Percentiles rank a stretch among this genome's conserved stretches.
Conservation (phyloP, 805 yeast genomes). For the Isabelozyma heimii region DNA sequence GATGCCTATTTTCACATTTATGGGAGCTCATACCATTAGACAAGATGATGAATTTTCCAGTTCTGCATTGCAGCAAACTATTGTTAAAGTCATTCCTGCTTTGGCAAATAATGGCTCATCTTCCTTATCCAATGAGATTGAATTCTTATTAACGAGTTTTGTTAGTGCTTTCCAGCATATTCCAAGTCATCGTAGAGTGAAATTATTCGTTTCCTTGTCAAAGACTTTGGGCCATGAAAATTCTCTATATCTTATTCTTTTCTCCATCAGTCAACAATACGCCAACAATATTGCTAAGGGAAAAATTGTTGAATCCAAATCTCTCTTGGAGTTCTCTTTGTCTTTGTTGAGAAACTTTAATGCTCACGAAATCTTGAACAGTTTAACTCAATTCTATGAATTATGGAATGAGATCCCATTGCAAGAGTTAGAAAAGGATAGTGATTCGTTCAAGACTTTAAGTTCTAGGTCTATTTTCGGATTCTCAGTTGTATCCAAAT, state of each 20-base stretch:
- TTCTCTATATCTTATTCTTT: constrained; percentile 70
- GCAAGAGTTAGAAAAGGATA: constrained; percentile 36
- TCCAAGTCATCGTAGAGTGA: constrained; percentile 93
- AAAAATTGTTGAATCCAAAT: constrained; percentile 63
- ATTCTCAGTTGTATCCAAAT: constrained; percentile 51
- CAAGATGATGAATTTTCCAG: constrained; percentile 96
- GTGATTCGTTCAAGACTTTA: constrained; percentile 35
- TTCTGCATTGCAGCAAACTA: constrained; percentile 89
- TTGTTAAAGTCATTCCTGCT: constrained; percentile 88
- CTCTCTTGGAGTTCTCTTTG: constrained; percentile 68
- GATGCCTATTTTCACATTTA: constrained; percentile 99
- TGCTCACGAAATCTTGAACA: constrained; percentile 63
- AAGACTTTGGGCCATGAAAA: constrained; percentile 66
- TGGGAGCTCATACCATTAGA: constrained; percentile 97
- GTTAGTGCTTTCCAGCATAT: constrained; percentile 94
- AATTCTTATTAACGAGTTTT: constrained; percentile 81
- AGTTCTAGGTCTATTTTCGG: constrained; percentile 61
- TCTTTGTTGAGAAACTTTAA: constrained; percentile 67
- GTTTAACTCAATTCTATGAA: constrained; percentile 48
- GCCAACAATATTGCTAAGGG: constrained; percentile 43
- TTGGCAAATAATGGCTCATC: constrained; percentile 47
- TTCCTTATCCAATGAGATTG: constrained; percentile 59
- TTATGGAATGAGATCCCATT: constrained; percentile 51
- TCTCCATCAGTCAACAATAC: constrained; percentile 79
- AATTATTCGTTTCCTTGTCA: constrained; percentile 74